Conservation (phyloP, 2,329 filamentous ascomycete species). For the Pezicula rhizophila region DNA sequence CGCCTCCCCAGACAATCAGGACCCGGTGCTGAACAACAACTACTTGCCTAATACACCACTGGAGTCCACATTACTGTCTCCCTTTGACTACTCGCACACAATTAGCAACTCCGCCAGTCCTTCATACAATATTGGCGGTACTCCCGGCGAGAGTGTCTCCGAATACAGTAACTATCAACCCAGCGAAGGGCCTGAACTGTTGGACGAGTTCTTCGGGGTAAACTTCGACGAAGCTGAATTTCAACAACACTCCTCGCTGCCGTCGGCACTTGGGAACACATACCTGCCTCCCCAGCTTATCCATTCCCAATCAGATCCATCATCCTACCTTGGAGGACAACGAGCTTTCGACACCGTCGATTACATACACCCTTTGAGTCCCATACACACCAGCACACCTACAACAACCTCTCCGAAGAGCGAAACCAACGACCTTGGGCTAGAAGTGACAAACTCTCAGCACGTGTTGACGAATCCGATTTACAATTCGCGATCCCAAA, state of each 20-base stretch:
- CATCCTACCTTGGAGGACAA: constrained; percentile 10
- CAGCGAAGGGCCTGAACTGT: constrained; percentile 23
- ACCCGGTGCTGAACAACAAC: constrained; percentile 16
- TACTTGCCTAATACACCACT: constrained; percentile 15
- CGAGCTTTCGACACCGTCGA: constrained; percentile 9
- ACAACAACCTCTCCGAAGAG: constrained; percentile 20
- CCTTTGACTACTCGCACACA: constrained; percentile 21
- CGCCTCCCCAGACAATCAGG: constrained; percentile 16
- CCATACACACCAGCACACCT: constrained; percentile 19
- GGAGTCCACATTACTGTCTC: constrained; percentile 18
- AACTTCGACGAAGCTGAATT: constrained; percentile 26
- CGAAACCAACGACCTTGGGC: constrained; percentile 15
- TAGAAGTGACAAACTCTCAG: constrained; percentile 12
- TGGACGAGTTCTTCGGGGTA: constrained; percentile 28
- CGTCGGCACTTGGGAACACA: constrained; percentile 8
- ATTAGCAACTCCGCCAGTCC: constrained; percentile 25
- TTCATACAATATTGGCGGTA: constrained; percentile 19
- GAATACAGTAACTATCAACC: constrained; percentile 24
- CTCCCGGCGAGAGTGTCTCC: constrained; percentile 22
- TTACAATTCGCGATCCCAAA: constrained; percentile 13
- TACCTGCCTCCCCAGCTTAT: constrained; percentile 13
- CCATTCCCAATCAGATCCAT: constrained; percentile 11
- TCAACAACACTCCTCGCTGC: constrained; percentile 15
- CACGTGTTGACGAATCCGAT: constrained; percentile 17
- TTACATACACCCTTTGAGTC: constrained; percentile 22